Evolutionary conservation across 108 stramenopile genomes (phyloP), one percentile per base, ranked within the genome.

Genomic region (Nitzschia sp.): DNA sequence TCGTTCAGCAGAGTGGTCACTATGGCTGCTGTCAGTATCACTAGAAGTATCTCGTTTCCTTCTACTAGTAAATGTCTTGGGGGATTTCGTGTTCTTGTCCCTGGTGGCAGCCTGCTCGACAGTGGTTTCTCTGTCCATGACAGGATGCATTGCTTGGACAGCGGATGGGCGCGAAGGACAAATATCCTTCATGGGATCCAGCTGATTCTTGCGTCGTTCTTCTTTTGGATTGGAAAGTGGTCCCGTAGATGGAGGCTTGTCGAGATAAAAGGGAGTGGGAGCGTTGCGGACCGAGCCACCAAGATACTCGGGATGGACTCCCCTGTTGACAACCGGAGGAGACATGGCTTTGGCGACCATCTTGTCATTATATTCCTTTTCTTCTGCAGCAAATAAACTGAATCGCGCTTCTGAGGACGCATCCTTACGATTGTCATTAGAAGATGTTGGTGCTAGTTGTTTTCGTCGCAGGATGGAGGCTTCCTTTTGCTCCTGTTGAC

Each of bases 341-440:
- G 37, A 21, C 10, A 40, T 19, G 20, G 56, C 43, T 38, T 51
- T 52, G 8, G 54, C 5, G n/a, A 41, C 41, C 17, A 62, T 39
- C 5, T 42, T 41, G 8, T 51, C 37, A 17, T 57, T 44, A 53
- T 42, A n/a, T 50, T 53, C 73, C 17, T 80, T 17, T 46, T 84
- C 83, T 61, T 80, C 83, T 22, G 41, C n/a, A 22, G 55, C 65
- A 64, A 84, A 80, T 11, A 84, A 76, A 72, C 78, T 80, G 61
- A 84, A 66, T 67, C 69, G 79, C 55, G 53, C 39, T 54, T 21
- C 40, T 57, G 6, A 12, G 38, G 9, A 1, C 15, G 52, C 34
- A 22, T 57, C 44, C 3, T 10, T 6, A 17, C 20, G 39, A 1
- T 22, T 63, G 42, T 24, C 29, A 20, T 54, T 62, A 5, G 37